phyloP scores from a whole-genome alignment of 257 asterid species.

The Solanum piurae region DNA sequence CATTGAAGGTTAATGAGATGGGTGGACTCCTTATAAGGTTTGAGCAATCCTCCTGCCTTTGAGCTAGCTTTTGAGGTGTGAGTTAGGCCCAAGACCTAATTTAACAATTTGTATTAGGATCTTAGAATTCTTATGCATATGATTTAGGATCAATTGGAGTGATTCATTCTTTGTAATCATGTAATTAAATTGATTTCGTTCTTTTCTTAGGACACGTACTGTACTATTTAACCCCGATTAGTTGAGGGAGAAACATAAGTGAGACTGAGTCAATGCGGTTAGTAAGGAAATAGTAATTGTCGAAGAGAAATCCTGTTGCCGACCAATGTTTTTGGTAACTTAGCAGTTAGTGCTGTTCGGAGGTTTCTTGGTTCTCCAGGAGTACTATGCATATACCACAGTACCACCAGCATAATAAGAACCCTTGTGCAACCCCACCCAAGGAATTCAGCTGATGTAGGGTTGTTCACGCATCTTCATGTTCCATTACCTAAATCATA shows the following conservation, averaged over 20 bases:
- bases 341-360: background rate
- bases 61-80: background rate
- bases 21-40: background rate
- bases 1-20: background rate
- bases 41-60: background rate
- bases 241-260: background rate
- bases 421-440: background rate
- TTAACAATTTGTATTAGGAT: background rate
- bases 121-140: background rate
- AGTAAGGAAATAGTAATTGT: background rate
- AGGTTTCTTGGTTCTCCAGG: background rate
- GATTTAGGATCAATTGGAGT: background rate
- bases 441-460: background rate
- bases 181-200: background rate
- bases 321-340: background rate
- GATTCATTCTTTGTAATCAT: background rate
- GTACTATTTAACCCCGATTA: background rate
- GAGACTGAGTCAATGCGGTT: background rate
- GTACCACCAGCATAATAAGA: background rate
- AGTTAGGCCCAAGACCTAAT: background rate
- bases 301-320: background rate
- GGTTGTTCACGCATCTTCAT: background rate
- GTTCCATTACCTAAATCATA: background rate
- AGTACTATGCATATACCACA: background rate
- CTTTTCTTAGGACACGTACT: background rate